Evolutionary conservation across 228 moss, liverwort and hornwort genomes (phyloP).

Genomic region (Sphagnum magellanicum): DNA sequence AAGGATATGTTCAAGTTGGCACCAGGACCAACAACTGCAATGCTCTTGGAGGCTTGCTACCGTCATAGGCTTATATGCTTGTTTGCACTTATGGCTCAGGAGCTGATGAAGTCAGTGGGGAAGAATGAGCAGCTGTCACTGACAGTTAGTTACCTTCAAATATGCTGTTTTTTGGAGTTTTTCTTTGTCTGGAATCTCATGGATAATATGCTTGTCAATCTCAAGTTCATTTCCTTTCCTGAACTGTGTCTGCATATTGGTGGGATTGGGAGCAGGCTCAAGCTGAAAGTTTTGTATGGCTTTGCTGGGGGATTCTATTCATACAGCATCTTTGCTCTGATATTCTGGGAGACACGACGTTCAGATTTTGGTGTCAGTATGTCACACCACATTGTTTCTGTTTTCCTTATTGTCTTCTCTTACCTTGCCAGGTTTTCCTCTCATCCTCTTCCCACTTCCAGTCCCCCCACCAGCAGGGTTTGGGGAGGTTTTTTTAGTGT

Average conservation of each 20-base stretch:
- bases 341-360: slow-evolving; percentile 90
- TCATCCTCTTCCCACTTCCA: too few relatives aligned
- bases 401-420: slow-evolving; percentile 78
- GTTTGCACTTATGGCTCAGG: neutral
- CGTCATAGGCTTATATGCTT: too few relatives aligned
- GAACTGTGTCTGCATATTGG: slow-evolving; percentile 1
- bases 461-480: too few relatives aligned
- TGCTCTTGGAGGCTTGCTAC: too few relatives aligned
- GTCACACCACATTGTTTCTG: slow-evolving; percentile 73
- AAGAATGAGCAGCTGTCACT: neutral
- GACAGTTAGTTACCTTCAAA: too few relatives aligned
- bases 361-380: slow-evolving; percentile 95
- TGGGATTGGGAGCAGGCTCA: slow-evolving; percentile 51
- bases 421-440: slow-evolving; percentile 66
- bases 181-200: too few relatives aligned
- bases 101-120: neutral
- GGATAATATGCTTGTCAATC: too few relatives aligned
- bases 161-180: too few relatives aligned
- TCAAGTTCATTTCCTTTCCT: neutral
- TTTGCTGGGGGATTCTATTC: slow-evolving; percentile 89
- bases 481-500: too few relatives aligned
- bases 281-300: slow-evolving; percentile 89
- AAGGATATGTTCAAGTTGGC: too few relatives aligned
- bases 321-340: slow-evolving; percentile 84
- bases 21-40: too few relatives aligned